phyloP scores from a whole-genome alignment of 345 rosid species.

The Zanthoxylum bungeanum region DNA sequence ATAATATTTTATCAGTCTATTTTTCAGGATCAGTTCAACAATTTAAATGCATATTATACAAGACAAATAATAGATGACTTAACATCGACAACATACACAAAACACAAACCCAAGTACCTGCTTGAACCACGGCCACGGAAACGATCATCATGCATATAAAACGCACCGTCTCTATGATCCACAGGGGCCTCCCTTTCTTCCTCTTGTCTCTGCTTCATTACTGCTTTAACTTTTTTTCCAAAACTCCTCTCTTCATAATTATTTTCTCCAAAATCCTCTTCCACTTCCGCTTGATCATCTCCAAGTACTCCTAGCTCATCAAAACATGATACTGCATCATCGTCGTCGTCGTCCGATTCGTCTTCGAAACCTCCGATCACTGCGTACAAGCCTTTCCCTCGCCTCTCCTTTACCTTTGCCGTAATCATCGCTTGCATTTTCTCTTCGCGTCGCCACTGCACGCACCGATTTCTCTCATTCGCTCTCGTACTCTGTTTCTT shows the following conservation, averaged over 20 bases:
- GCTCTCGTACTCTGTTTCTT: constrained; percentile 3
- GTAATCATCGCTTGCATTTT: constrained; percentile 1
- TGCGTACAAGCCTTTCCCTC: background rate
- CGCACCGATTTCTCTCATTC: constrained; percentile 3
- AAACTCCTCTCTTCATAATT: background rate
- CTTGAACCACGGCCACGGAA: background rate
- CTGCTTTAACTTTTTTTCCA: background rate
- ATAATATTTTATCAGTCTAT: background rate
- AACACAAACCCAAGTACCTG: background rate
- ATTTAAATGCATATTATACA: background rate
- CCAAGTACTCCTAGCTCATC: constrained; percentile 4
- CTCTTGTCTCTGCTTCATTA: background rate
- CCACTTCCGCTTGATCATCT: background rate
- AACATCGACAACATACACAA: background rate
- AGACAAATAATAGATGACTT: background rate
- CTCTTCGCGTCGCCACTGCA: constrained; percentile 6
- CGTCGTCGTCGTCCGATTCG: constrained; percentile 14
- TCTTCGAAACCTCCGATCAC: constrained; percentile 6
- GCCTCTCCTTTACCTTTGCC: constrained; percentile 1
- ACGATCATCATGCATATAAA: constrained; percentile 31
- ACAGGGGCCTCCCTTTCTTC: constrained; percentile 6
- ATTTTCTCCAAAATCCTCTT: background rate
- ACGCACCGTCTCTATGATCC: constrained; percentile 16
- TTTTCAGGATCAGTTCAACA: background rate
- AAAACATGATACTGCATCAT: background rate